phyloP scores from a whole-genome alignment of 139 green algal genomes.

The Tetraselmis chui region DNA sequence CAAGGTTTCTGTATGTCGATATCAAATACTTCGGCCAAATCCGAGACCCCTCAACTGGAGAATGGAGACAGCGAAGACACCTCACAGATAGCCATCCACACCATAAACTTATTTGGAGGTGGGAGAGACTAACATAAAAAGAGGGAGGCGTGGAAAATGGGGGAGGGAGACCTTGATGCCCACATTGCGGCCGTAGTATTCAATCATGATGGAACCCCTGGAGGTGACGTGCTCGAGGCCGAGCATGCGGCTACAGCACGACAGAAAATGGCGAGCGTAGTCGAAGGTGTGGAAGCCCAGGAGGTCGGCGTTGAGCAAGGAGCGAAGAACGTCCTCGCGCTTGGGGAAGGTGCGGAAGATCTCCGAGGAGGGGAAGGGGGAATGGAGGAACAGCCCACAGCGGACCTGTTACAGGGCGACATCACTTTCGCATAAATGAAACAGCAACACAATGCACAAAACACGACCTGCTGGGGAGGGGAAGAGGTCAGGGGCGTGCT shows the following conservation, averaged over 20 bases:
- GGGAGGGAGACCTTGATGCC: slow-evolving; percentile 79
- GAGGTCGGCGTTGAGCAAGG: slow-evolving; percentile 90
- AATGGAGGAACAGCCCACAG: slow-evolving; percentile 94
- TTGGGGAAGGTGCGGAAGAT: slow-evolving; percentile 95
- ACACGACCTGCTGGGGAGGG: no score
- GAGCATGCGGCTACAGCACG: slow-evolving; percentile 90
- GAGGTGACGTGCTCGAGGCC: slow-evolving; percentile 89
- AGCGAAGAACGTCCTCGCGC: slow-evolving; percentile 86
- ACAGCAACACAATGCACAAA: no score
- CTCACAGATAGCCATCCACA: neutral
- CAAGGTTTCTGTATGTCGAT: no score
- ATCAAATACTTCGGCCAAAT: no score
- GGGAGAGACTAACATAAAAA: no score
- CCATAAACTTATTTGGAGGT: no score
- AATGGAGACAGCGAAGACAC: no score
- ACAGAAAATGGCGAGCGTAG: slow-evolving; percentile 97
- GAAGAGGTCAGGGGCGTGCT: slow-evolving; percentile 4
- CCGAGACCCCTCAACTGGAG: no score
- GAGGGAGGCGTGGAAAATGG: no score
- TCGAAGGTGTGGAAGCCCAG: slow-evolving; percentile 99
- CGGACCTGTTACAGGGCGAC: no score
- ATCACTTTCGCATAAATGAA: no score
- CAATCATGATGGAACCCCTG: slow-evolving; percentile 78
- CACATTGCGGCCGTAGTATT: slow-evolving; percentile 94
- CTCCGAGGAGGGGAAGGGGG: slow-evolving; percentile 92